Evolutionary conservation across 1,284 basidiomycete genomes (phyloP), one percentile per base, ranked within the genome.

Genomic region (Ustilago vetiveriae): DNA sequence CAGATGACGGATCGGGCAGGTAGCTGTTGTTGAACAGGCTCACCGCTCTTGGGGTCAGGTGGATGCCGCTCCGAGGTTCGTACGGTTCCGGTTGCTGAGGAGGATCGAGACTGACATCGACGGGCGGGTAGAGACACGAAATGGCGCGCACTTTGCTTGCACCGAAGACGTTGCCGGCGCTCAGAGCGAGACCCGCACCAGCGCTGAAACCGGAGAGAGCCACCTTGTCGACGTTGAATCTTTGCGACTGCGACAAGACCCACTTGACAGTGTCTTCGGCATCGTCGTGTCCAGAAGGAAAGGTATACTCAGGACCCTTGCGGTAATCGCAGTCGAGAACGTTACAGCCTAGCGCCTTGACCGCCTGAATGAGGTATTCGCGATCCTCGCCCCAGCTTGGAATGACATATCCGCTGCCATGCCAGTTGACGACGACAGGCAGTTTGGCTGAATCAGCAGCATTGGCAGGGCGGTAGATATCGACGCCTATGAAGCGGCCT

Each of bases 281-380:
- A 44, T 79, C 75, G 9, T 72, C 50, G 32, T 58, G 44, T 27
- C 54, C 65, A 8, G 62, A 54, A 0, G 78, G 78, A 36, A 62
- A 78, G 16, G 74, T 54, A 29, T 72, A 46, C 49, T 77, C 76
- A 23, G 78, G 78, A 11, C 66, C 71, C 47, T 80, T 80, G 29
- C 78, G 76, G 38, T 80, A 80, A 44, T 77, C 75, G 38, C 47
- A 62, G 26, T 68, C 65, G 23, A 68, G 41, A 4, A 68, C 49
- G 23, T 43, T 35, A 39, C 58, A 68, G 5, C 50, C 41, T 4
- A 68, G 53, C 22, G 57, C 43, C 32, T 58, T 44, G 38, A 68
- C 65, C 4, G 58, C 54, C 23, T 57, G 53, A 5, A 35, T 33
- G 32, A 57, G 23, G 32, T 38, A 68, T 13, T 62, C 65, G 37